Conservation (phyloP, 495 filamentous ascomycete genomes). For the Amorphotheca resinae region DNA sequence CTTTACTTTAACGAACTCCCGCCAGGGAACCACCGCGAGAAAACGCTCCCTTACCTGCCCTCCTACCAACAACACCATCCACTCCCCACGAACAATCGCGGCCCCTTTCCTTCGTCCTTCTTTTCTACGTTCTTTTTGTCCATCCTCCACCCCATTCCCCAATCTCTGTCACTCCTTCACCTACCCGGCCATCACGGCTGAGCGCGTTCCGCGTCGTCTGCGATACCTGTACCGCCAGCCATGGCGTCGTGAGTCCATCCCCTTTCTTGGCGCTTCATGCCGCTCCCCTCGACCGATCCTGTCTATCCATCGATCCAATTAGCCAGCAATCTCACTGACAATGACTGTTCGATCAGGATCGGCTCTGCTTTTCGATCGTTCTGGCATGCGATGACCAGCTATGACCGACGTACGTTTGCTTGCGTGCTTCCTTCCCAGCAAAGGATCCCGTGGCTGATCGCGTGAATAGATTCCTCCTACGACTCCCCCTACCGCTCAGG, state of each 20-base stretch:
- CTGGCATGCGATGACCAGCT: constrained; percentile 90
- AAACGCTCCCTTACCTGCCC: not conserved
- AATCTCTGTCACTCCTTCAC: not conserved
- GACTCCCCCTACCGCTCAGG: constrained; percentile 81
- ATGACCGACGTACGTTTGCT: constrained; percentile 42
- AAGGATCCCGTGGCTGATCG: constrained; percentile 30
- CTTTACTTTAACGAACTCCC: too few relatives aligned
- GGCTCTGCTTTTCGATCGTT: constrained; percentile 51
- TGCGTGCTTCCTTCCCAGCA: constrained; percentile 26
- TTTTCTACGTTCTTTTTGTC: not conserved
- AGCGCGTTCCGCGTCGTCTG: constrained; percentile 14
- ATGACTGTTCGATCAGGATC: constrained; percentile 8
- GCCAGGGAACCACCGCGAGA: not conserved
- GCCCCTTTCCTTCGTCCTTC: not conserved
- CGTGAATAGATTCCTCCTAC: constrained; percentile 55
- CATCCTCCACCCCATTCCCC: too few relatives aligned
- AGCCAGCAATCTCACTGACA: constrained; percentile 8
- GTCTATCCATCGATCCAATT: not conserved
- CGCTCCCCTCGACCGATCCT: not conserved
- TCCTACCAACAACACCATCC: not conserved
- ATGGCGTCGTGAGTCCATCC: constrained; percentile 22
- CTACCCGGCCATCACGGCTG: not conserved
- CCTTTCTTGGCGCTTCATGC: constrained; percentile 3
- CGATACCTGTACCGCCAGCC: constrained; percentile 19
- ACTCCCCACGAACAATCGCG: not conserved